These are phyloP conservation scores for Mycena albidolilacea DNA, from an alignment of 768 basidiomycete genomes.

Conservation along the genomic window DNA sequence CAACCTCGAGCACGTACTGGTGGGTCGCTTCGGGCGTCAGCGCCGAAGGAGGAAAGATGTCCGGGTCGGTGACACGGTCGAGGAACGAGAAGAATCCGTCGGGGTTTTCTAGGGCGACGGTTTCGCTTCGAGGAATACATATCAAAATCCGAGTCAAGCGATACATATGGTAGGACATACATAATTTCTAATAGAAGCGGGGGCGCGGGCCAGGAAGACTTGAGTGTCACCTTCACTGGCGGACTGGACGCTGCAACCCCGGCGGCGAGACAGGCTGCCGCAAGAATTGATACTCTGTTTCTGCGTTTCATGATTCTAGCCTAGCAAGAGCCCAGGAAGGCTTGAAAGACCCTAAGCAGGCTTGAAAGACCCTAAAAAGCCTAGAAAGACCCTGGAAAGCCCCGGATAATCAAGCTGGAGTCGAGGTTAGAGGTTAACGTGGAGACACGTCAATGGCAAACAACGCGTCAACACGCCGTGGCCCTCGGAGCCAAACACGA, in stretches of 20 bases:
- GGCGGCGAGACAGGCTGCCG: conserved; percentile 10
- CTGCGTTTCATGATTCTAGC: conserved; percentile 33
- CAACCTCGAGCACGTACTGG: conserved; percentile 66
- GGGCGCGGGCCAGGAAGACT: conserved; percentile 78
- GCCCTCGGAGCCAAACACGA: background rate
- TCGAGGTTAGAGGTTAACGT: background rate
- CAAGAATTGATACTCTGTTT: conserved; percentile 15
- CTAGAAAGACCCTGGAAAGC: no score
- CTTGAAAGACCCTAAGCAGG: background rate
- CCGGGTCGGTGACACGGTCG: conserved; percentile 71
- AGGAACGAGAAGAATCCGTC: conserved; percentile 84
- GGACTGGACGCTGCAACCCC: conserved; percentile 49
- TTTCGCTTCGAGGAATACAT: conserved; percentile 71
- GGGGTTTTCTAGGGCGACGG: conserved; percentile 80
- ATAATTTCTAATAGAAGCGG: conserved; percentile 75
- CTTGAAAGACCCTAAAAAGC: background rate
- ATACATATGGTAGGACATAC: conserved; percentile 54
- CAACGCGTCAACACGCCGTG: conserved; percentile 8
- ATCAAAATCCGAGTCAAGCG: conserved; percentile 8
- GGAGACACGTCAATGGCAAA: conserved; percentile 11
- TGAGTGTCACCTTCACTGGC: conserved; percentile 71
- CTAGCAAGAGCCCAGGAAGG: background rate
- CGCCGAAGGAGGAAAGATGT: conserved; percentile 52
- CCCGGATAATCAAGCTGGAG: background rate
- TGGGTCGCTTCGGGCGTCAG: conserved; percentile 68